Evolutionary conservation across 345 rosid genomes (phyloP).

Genomic region (Arabidopsis suecica): DNA sequence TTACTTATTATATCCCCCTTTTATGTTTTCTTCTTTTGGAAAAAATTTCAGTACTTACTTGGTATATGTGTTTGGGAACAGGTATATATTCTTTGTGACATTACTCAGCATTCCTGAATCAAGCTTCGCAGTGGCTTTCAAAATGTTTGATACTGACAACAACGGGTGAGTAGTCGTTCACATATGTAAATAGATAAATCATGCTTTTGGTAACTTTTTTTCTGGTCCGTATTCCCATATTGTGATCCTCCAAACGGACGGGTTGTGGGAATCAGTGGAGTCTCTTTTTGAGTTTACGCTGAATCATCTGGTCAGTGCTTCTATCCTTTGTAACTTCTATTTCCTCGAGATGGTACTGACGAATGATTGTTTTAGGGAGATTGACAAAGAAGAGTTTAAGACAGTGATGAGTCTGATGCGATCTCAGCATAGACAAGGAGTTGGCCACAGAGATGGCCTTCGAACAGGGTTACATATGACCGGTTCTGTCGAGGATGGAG

Average conservation of each 20-base stretch:
- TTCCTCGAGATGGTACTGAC: constrained; percentile 31
- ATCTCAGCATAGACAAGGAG: constrained; percentile 82
- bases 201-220: constrained; percentile 33
- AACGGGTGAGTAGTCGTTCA: constrained; percentile 64
- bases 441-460: constrained; percentile 66
- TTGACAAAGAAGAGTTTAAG: constrained; percentile 85
- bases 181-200: constrained; percentile 21
- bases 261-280: constrained; percentile 42
- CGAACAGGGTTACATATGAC: constrained; percentile 66
- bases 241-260: constrained; percentile 41
- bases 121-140: constrained; percentile 81
- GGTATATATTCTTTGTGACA: constrained; percentile 93
- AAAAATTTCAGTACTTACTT: constrained; percentile 18
- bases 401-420: constrained; percentile 94
- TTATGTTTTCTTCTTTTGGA: neutral
- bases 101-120: constrained; percentile 93
- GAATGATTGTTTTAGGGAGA: constrained; percentile 58
- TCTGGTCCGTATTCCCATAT: constrained; percentile 45
- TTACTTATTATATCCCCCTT: neutral
- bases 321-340: constrained; percentile 36
- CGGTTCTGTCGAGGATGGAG: constrained; percentile 81
- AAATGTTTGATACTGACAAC: constrained; percentile 85
- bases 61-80: constrained; percentile 44
- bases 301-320: constrained; percentile 44
- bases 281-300: constrained; percentile 45